Evolutionary conservation across 2,329 filamentous ascomycete genomes (phyloP).

Genomic region (Trichoderma lentiforme): DNA sequence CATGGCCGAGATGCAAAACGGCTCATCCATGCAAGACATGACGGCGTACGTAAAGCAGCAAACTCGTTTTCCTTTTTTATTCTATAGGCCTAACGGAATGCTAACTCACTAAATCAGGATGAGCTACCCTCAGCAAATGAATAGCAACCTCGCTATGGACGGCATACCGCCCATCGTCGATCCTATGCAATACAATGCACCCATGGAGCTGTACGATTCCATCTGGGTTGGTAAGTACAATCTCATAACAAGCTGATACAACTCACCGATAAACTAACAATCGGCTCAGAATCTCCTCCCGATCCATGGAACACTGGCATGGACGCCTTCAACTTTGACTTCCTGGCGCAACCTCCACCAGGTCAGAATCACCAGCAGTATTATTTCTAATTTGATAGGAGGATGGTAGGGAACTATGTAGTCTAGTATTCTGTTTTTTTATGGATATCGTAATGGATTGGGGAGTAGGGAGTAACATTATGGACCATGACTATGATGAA

Average conservation of each 20-base stretch:
- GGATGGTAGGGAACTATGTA: neutral
- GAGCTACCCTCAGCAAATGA: slow-evolving; percentile 34
- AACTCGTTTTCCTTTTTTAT: neutral
- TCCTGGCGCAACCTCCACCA: slow-evolving; percentile 56
- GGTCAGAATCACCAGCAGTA: slow-evolving; percentile 58
- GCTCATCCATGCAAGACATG: slow-evolving; percentile 46
- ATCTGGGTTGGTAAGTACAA: slow-evolving; percentile 61
- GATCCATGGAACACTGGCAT: slow-evolving; percentile 55
- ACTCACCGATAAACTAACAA: slow-evolving; percentile 18
- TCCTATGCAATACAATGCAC: slow-evolving; percentile 58
- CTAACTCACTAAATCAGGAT: neutral
- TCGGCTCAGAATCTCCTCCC: slow-evolving; percentile 49
- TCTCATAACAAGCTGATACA: neutral
- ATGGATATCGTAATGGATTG: neutral
- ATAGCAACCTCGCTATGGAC: slow-evolving; percentile 37
- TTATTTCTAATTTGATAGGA: slow-evolving; percentile 44
- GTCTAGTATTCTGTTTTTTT: neutral
- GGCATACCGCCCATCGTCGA: slow-evolving; percentile 52
- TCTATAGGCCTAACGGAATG: neutral
- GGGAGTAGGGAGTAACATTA: neutral
- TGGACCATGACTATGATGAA: neutral
- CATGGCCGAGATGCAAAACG: slow-evolving; percentile 64
- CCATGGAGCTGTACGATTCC: slow-evolving; percentile 65
- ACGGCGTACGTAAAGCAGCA: slow-evolving; percentile 32
- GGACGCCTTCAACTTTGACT: slow-evolving; percentile 59